Conservation (phyloP, 1,139 yeast species). For the Protomyces lactucae-debilis region DNA sequence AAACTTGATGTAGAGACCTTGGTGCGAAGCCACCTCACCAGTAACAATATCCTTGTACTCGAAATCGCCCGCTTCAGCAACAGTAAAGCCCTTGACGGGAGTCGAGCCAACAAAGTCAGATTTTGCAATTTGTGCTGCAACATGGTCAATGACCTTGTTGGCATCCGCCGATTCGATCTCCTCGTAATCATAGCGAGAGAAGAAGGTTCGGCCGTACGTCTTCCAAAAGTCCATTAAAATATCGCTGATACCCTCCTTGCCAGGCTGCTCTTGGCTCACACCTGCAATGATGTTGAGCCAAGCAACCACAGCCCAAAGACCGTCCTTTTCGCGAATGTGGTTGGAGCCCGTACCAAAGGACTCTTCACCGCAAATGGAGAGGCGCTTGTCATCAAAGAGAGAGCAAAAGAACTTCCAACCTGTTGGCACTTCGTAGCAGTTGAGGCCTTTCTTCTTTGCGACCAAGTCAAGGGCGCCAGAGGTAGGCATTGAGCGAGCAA, state of each 20-base stretch:
- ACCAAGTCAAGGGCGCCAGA: conserved; percentile 91
- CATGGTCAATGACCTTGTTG: conserved; percentile 55
- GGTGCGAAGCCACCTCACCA: conserved; percentile 85
- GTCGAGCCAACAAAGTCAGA: conserved; percentile 47
- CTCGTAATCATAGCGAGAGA: conserved; percentile 94
- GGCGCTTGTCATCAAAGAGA: conserved; percentile 81
- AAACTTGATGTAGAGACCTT: conserved; percentile 83
- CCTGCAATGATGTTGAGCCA: conserved; percentile 95
- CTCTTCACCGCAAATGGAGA: conserved; percentile 97
- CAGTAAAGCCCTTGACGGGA: conserved; percentile 46
- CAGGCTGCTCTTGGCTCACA: conserved; percentile 49
- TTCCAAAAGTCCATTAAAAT: conserved; percentile 87
- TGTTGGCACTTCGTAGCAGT: conserved; percentile 92
- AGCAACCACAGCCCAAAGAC: conserved; percentile 94
- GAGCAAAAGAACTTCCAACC: conserved; percentile 99
- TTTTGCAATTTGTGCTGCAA: conserved; percentile 46
- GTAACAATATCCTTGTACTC: conserved; percentile 85
- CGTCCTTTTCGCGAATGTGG: conserved; percentile 96
- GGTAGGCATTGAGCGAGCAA: conserved; percentile 99
- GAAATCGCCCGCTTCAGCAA: conserved; percentile 79
- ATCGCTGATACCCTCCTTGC: conserved; percentile 62
- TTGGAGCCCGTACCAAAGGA: conserved; percentile 97
- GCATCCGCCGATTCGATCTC: conserved; percentile 76
- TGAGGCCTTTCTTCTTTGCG: conserved; percentile 68
- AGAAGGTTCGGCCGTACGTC: conserved; percentile 94